Conservation (phyloP, 148 eudicot genomes). For the Vaccinium macrocarpon region DNA sequence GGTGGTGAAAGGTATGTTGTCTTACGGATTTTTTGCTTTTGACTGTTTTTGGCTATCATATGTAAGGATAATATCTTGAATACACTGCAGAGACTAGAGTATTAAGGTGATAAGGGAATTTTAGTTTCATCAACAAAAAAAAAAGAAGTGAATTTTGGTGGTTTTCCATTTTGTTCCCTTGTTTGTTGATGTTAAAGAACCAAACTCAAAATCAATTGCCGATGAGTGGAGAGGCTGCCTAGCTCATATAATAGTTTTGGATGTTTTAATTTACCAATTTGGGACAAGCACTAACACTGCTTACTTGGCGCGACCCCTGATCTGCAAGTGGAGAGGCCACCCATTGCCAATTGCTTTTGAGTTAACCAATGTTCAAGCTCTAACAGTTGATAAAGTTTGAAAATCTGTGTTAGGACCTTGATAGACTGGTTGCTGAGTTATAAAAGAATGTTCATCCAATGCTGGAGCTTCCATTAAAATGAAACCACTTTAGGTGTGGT, state of each 20-base stretch:
- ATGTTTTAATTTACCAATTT: too few relatives aligned
- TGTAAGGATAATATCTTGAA: not conserved
- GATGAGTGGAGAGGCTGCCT: too few relatives aligned
- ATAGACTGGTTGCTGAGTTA: constrained; percentile 3
- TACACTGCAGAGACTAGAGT: not conserved
- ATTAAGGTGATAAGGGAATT: not conserved
- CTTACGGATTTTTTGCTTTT: not conserved
- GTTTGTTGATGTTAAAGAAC: not conserved
- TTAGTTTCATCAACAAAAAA: too few relatives aligned
- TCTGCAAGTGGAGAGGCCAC: too few relatives aligned
- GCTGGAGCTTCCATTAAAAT: not conserved
- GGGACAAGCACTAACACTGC: too few relatives aligned
- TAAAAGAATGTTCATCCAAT: not conserved
- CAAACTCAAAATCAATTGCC: too few relatives aligned
- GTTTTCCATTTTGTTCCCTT: not conserved
- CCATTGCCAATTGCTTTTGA: too few relatives aligned
- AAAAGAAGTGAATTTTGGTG: too few relatives aligned
- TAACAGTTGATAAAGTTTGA: not conserved
- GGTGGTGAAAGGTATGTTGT: constrained; percentile 60
- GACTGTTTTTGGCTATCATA: not conserved
- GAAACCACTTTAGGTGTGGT: not conserved
- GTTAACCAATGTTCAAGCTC: too few relatives aligned
- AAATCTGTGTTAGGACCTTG: not conserved
- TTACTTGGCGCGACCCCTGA: too few relatives aligned
- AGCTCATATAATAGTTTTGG: too few relatives aligned